These are phyloP conservation scores for Thuja plicata DNA, from an alignment of 83 land plant species.

Conservation along the genomic window DNA sequence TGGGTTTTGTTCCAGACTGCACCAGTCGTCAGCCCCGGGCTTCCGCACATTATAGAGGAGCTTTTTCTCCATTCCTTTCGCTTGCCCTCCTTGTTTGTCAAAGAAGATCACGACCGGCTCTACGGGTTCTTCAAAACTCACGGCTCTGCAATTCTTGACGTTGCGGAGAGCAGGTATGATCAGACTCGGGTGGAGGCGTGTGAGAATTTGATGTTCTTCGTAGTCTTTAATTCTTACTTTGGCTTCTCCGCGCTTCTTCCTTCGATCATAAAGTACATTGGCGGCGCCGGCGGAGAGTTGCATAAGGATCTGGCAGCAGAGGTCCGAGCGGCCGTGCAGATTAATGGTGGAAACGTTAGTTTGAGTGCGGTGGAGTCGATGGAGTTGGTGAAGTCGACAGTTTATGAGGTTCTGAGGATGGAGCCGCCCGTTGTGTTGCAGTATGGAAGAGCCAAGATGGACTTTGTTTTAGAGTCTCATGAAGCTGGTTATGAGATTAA, in stretches of 20 bases:
- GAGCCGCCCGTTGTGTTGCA: conserved; percentile 29
- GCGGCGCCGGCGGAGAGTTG: conserved; percentile 9
- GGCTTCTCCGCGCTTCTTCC: conserved; percentile 19
- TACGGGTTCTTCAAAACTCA: conserved; percentile 3
- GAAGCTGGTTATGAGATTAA: conserved; percentile 5
- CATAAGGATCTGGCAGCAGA: conserved; percentile 24
- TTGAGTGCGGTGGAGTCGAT: conserved; percentile 20
- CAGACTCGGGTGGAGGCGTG: conserved; percentile 23
- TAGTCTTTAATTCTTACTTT: conserved; percentile 21
- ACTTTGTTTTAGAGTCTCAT: conserved; percentile 34
- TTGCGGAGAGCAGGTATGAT: conserved; percentile 10
- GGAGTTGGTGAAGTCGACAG: conserved; percentile 33
- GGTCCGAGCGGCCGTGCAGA: conserved; percentile 15
- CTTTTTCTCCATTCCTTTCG: conserved; percentile 21
- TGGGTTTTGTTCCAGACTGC: conserved; percentile 13
- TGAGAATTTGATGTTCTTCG: conserved; percentile 27
- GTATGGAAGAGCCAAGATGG: conserved; percentile 26
- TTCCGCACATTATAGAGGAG: conserved; percentile 20
- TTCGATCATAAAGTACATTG: conserved; percentile 12
- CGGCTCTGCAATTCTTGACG: background rate
- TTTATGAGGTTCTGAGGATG: conserved; percentile 31
- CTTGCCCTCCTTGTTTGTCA: conserved; percentile 13
- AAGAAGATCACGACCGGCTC: conserved; percentile 12
- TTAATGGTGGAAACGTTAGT: conserved; percentile 17
- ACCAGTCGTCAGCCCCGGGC: conserved; percentile 8